Base-by-base conservation (phyloP, 2,329 filamentous ascomycete species). In the Cladophialophora chaetospira region DNA sequence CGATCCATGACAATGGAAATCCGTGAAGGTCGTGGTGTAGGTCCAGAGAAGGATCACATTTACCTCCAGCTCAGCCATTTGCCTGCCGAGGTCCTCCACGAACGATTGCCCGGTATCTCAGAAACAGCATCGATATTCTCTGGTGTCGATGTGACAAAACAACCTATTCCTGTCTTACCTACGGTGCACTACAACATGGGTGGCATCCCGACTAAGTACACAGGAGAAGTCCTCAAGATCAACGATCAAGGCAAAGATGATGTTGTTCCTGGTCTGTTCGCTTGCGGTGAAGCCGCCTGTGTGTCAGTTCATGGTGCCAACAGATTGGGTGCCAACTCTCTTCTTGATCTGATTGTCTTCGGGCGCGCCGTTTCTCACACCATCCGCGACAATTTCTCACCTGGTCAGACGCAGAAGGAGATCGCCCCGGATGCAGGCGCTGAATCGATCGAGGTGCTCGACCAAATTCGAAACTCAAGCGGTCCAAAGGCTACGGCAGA, bases 161-260 rank as follows among this genome's bases (percentile, higher is more conserved):
- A 97, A 78, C 93, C 93, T 65, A 97, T 97, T 67, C 93, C 93
- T 61, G 93, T 97, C 65, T 82, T 97, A 62, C 93, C 93, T 57
- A 97, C 93, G 42, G 93, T 97, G 66, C 92, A 99, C 82, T 99
- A 99, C 84, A 97, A 97, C 84, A 99, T 97, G 94, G 93, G 93
- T 77, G 93, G 94, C 83, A 97, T 99, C 67, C 93, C 93, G 50
- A 97, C 94, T 66, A 91, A 90, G 71, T 97, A 96, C 83, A 97
- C 91, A 62, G 93, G 94, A 75, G 91, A 99, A 79, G 94, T 97
- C 60, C 77, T 99, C 66, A 95, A 91, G 15, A 80, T 96, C 50
- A 91, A 97, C 67, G 87, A 89, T 71, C 74, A 84, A 61, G 94
- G 94, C 66, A 85, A 96, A 57, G 94, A 97, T 79, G 84, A 96